phyloP scores from a whole-genome alignment of 1,284 basidiomycete genomes.

The Leccinum fallax region DNA sequence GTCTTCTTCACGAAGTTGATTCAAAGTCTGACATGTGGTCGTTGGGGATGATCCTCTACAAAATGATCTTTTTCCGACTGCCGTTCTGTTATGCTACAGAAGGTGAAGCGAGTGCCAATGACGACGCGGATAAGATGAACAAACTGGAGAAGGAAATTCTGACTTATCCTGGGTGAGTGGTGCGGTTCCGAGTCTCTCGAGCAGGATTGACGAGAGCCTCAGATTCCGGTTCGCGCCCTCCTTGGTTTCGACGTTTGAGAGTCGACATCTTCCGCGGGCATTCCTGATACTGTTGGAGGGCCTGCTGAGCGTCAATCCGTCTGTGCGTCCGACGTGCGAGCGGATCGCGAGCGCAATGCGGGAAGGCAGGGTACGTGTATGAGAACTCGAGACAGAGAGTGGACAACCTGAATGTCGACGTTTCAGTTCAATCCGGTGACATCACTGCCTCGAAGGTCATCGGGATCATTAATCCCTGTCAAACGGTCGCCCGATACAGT shows the following conservation, averaged over 20 bases:
- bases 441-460: constrained; percentile 10
- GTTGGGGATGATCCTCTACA: constrained; percentile 90
- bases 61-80: constrained; percentile 84
- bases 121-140: constrained; percentile 62
- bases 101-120: constrained; percentile 47
- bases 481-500: constrained; percentile 16
- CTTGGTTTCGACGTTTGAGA: constrained; percentile 58
- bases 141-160: constrained; percentile 75
- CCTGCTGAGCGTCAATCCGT: constrained; percentile 64
- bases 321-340: constrained; percentile 68
- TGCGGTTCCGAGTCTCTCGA: not conserved
- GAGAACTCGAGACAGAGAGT: not conserved
- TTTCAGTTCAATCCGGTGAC: constrained; percentile 29
- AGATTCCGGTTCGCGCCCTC: constrained; percentile 63
- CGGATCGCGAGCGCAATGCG: constrained; percentile 65
- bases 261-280: constrained; percentile 67
- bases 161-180: constrained; percentile 67
- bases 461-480: constrained; percentile 28
- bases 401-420: not conserved
- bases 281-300: constrained; percentile 74
- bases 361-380: constrained; percentile 60
- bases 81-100: constrained; percentile 74
- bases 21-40: constrained; percentile 92
- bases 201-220: constrained; percentile 8
- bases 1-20: constrained; percentile 71